Conservation (phyloP, 208 protist species). For the Crithidia bombi region DNA sequence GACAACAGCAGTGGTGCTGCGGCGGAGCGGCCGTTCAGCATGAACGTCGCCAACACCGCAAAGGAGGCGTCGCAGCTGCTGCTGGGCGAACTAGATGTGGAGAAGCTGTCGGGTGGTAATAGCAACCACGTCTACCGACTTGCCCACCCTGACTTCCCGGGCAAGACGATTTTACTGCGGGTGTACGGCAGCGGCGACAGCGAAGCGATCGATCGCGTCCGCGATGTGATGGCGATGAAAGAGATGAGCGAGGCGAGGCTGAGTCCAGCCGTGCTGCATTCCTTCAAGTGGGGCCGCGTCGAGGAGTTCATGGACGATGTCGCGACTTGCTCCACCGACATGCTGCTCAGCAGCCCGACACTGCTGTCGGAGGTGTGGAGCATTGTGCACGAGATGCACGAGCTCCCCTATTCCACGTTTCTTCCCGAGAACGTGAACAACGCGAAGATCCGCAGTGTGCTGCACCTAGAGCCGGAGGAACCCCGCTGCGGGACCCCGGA, state of each 20-base stretch:
- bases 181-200: slow-evolving; percentile 74
- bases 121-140: slow-evolving; percentile 90
- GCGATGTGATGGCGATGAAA: slow-evolving; percentile 74
- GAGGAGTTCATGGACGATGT: slow-evolving; percentile 85
- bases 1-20: slow-evolving; percentile 23
- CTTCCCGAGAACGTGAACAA: slow-evolving; percentile 66
- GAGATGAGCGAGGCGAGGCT: slow-evolving; percentile 76
- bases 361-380: slow-evolving; percentile 70
- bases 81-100: slow-evolving; percentile 66
- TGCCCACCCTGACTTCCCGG: slow-evolving; percentile 56
- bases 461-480: slow-evolving; percentile 19
- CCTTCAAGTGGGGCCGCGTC: slow-evolving; percentile 83
- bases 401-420: slow-evolving; percentile 52
- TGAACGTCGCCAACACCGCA: slow-evolving; percentile 37
- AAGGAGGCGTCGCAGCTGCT: slow-evolving; percentile 61
- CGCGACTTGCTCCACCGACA: slow-evolving; percentile 78
- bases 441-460: slow-evolving; percentile 29
- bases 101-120: slow-evolving; percentile 81
- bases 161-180: slow-evolving; percentile 67
- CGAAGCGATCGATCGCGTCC: slow-evolving; percentile 82
- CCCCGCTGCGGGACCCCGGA: slow-evolving; percentile 24
- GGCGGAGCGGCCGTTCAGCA: slow-evolving; percentile 30
- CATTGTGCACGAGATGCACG: slow-evolving; percentile 62
- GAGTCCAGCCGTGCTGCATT: slow-evolving; percentile 77
- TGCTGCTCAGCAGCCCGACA: slow-evolving; percentile 59